Evolutionary conservation across 805 yeast genomes (phyloP).

Genomic region (Wickerhamiella nectarea): DNA sequence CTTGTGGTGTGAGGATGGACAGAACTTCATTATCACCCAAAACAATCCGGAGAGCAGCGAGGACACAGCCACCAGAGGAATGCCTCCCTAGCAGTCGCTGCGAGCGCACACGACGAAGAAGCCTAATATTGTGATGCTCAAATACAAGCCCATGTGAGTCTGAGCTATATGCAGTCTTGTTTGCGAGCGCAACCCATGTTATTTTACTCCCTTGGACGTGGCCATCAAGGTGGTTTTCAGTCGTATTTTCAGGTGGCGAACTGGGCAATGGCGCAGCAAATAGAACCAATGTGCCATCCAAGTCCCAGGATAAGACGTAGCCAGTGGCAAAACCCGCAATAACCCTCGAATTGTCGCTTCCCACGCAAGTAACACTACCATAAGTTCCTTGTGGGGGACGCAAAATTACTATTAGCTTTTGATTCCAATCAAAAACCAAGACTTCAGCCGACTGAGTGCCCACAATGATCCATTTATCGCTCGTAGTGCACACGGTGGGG

Average conservation of each 20-base stretch:
- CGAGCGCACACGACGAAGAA: slow-evolving; percentile 36
- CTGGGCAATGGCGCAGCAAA: slow-evolving; percentile 22
- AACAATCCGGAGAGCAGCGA: not conserved
- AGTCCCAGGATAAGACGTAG: slow-evolving; percentile 53
- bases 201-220: slow-evolving; percentile 32
- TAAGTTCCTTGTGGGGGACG: slow-evolving; percentile 22
- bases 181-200: slow-evolving; percentile 35
- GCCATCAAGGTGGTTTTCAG: slow-evolving; percentile 21
- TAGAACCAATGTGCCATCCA: slow-evolving; percentile 26
- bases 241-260: slow-evolving; percentile 9
- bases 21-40: not conserved
- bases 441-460: slow-evolving; percentile 62
- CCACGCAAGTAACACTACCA: slow-evolving; percentile 41
- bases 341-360: slow-evolving; percentile 55
- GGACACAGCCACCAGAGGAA: not conserved
- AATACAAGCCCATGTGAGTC: slow-evolving; percentile 46
- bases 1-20: not conserved
- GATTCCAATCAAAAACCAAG: slow-evolving; percentile 55
- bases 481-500: slow-evolving; percentile 31
- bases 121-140: slow-evolving; percentile 49
- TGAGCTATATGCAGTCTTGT: slow-evolving; percentile 34
- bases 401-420: slow-evolving; percentile 37
- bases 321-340: slow-evolving; percentile 59
- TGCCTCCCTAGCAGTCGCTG: slow-evolving; percentile 41
- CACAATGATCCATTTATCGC: slow-evolving; percentile 28